Conservation (phyloP, 352 stramenopile species). For the Pythium rishiriense region DNA sequence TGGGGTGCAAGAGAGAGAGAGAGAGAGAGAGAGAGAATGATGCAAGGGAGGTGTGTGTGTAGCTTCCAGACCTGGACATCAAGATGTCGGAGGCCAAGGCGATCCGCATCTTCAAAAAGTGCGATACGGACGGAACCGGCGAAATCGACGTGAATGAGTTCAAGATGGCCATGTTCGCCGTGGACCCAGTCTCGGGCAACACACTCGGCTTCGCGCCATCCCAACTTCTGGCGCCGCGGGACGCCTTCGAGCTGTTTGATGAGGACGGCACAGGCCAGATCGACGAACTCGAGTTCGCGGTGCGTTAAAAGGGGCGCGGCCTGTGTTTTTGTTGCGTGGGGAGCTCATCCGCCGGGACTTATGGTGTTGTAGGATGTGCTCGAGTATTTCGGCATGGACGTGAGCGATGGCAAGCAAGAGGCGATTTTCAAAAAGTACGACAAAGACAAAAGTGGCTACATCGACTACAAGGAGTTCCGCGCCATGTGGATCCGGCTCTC, state of each 20-base stretch:
- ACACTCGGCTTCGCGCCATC: constrained; percentile 83
- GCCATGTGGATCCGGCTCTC: constrained; percentile 88
- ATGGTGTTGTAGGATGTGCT: constrained; percentile 73
- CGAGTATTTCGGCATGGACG: constrained; percentile 91
- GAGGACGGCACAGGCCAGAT: constrained; percentile 87
- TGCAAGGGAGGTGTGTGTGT: too few species aligned
- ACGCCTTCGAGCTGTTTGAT: constrained; percentile 93
- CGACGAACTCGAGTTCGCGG: constrained; percentile 93
- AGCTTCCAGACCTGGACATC: constrained; percentile 89
- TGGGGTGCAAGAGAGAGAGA: too few species aligned
- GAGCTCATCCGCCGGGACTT: too few species aligned
- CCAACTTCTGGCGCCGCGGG: constrained; percentile 75
- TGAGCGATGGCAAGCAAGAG: constrained; percentile 91
- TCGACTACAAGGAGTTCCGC: constrained; percentile 95
- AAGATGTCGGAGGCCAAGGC: constrained; percentile 88
- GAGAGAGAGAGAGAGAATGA: too few species aligned
- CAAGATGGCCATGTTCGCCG: constrained; percentile 91
- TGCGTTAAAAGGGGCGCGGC: constrained; percentile 22
- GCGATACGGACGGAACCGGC: constrained; percentile 87
- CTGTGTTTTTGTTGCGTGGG: too few species aligned
- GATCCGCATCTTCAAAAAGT: constrained; percentile 89
- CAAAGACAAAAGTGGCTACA: constrained; percentile 88
- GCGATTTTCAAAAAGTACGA: constrained; percentile 93
- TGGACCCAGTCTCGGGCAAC: constrained; percentile 86
- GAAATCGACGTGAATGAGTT: constrained; percentile 94